Percentiles rank a stretch among this genome's conserved stretches.
Conservation (phyloP, 2,329 filamentous ascomycete genomes). For the Colletotrichum filicis region DNA sequence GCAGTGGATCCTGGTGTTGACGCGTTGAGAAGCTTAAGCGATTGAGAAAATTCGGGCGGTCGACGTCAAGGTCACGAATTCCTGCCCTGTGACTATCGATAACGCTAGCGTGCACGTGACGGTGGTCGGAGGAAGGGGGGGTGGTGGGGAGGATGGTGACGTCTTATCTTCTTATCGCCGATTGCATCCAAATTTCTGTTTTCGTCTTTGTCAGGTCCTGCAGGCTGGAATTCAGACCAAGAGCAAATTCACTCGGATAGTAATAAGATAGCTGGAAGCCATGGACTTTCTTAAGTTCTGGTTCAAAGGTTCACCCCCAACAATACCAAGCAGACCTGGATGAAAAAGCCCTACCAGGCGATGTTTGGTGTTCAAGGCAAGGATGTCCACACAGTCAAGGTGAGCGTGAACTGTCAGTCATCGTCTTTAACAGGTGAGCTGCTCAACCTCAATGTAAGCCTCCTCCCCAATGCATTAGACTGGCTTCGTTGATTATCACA, state of each 20-base stretch:
- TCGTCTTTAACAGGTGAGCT: too few relatives aligned
- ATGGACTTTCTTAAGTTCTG: background rate
- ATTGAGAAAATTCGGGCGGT: conserved; percentile 18
- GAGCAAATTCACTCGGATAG: background rate
- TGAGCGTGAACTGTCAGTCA: too few relatives aligned
- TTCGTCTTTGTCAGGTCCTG: background rate
- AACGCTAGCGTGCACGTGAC: conserved; percentile 18
- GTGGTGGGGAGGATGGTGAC: background rate
- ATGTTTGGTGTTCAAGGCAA: background rate
- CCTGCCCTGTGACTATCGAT: conserved; percentile 26
- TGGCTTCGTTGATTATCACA: too few relatives aligned
- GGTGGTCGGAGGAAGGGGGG: background rate
- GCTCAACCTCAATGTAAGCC: background rate
- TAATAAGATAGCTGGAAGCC: too few relatives aligned
- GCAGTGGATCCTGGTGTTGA: conserved; percentile 33
- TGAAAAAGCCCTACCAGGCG: background rate
- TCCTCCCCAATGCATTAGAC: too few relatives aligned
- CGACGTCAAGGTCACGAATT: conserved; percentile 27
- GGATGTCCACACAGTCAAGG: background rate
- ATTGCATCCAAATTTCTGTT: background rate
- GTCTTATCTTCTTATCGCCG: background rate
- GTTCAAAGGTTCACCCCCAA: background rate
- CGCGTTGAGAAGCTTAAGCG: conserved; percentile 25
- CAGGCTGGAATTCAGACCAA: too few relatives aligned
- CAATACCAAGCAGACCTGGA: background rate